phyloP scores from a whole-genome alignment of 352 stramenopile species.

The Thalassiosira livingstoniorum region DNA sequence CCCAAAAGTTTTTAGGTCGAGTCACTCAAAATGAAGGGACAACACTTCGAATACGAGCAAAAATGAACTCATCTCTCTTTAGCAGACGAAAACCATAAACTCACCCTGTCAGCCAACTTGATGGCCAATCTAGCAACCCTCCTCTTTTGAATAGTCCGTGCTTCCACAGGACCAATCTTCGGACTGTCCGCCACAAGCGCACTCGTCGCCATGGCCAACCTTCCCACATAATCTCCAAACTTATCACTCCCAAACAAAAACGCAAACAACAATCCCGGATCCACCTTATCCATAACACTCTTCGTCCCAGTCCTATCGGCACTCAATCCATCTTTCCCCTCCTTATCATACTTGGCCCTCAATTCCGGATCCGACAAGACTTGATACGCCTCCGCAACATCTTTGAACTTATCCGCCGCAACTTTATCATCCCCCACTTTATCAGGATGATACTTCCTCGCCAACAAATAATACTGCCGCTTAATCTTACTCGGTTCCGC shows the following conservation, averaged over 20 bases:
- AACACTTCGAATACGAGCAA: no score
- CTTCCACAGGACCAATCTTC: slow-evolving; percentile 71
- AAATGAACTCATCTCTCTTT: no score
- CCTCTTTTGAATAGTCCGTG: slow-evolving; percentile 72
- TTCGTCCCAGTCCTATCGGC: slow-evolving; percentile 73
- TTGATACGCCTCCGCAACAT: slow-evolving; percentile 87
- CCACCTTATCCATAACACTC: slow-evolving; percentile 63
- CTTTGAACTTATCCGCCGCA: slow-evolving; percentile 85
- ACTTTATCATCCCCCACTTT: slow-evolving; percentile 75
- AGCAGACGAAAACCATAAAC: no score
- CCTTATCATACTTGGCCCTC: slow-evolving; percentile 57
- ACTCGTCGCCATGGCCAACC: slow-evolving; percentile 81
- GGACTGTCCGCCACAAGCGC: slow-evolving; percentile 76
- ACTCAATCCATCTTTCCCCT: slow-evolving; percentile 67
- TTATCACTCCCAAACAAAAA: slow-evolving; percentile 89
- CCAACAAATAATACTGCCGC: slow-evolving; percentile 86
- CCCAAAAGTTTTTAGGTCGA: no score
- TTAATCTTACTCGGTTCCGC: slow-evolving; percentile 85
- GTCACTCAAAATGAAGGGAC: no score
- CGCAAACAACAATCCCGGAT: slow-evolving; percentile 86
- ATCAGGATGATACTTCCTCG: slow-evolving; percentile 84
- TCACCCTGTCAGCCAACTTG: slow-evolving; percentile 66
- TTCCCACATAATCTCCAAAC: slow-evolving; percentile 86
- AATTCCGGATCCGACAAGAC: slow-evolving; percentile 84
- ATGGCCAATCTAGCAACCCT: slow-evolving; percentile 72